Evolutionary conservation across 345 rosid species (phyloP).

Genomic region (Nasturtium officinale): DNA sequence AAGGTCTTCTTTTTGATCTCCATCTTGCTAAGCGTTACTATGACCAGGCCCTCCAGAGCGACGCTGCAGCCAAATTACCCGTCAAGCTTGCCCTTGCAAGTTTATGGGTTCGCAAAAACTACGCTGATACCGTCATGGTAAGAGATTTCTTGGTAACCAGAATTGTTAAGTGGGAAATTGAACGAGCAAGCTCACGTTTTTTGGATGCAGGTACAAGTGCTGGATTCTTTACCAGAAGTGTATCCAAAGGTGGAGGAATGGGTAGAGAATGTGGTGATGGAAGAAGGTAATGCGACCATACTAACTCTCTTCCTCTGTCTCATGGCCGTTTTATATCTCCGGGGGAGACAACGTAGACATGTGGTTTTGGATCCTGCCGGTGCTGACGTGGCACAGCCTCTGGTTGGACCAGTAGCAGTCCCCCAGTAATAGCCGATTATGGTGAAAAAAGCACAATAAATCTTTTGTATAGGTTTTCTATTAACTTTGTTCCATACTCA

Average conservation of each 20-base stretch:
- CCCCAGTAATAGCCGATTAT: background rate
- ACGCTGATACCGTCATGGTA: constrained; percentile 67
- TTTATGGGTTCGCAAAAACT: constrained; percentile 76
- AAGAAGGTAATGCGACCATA: constrained; percentile 93
- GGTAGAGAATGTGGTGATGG: constrained; percentile 78
- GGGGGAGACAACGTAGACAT: constrained; percentile 66
- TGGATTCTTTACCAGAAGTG: constrained; percentile 80
- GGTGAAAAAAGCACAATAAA: background rate
- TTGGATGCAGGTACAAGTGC: constrained; percentile 50
- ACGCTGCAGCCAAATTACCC: constrained; percentile 73
- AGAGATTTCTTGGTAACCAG: constrained; percentile 6
- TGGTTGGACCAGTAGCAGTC: constrained; percentile 20
- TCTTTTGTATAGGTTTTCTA: constrained; percentile 2
- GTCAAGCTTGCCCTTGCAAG: constrained; percentile 75
- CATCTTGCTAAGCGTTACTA: constrained; percentile 92
- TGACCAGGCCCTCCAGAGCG: constrained; percentile 78
- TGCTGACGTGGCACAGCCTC: constrained; percentile 24
- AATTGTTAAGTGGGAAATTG: background rate
- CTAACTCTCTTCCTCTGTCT: constrained; percentile 75
- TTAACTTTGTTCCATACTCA: constrained; percentile 1
- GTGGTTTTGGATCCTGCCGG: constrained; percentile 28
- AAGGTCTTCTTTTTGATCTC: constrained; percentile 85
- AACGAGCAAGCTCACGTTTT: background rate
- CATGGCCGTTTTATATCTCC: constrained; percentile 68
- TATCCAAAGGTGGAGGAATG: constrained; percentile 77